Evolutionary conservation across 768 basidiomycete species (phyloP).

Genomic region (Termitomyces sp.): DNA sequence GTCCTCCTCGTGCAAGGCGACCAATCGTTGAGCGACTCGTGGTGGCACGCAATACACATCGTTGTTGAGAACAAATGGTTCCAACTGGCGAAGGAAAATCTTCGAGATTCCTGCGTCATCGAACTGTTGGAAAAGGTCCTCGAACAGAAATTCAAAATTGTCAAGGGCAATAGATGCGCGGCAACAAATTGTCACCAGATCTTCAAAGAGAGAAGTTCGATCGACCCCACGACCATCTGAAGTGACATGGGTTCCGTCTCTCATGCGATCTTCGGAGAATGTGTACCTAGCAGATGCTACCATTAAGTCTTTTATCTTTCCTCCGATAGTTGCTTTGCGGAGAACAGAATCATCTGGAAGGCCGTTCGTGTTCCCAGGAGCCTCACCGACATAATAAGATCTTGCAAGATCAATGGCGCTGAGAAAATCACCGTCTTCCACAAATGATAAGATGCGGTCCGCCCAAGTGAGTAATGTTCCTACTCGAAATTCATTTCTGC

Average conservation of each 20-base stretch:
- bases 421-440: constrained; percentile 84
- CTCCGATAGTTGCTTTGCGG: constrained; percentile 60
- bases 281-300: constrained; percentile 81
- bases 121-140: constrained; percentile 89
- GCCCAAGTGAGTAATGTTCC: constrained; percentile 94
- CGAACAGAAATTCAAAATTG: constrained; percentile 85
- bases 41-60: constrained; percentile 77
- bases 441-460: constrained; percentile 79
- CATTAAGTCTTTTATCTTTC: constrained; percentile 79
- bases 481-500: constrained; percentile 60
- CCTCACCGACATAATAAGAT: constrained; percentile 73
- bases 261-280: constrained; percentile 94
- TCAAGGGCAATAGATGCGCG: constrained; percentile 76
- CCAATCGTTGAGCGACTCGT: constrained; percentile 78
- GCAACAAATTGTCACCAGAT: constrained; percentile 70
- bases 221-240: constrained; percentile 89
- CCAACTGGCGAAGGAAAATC: constrained; percentile 80
- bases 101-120: constrained; percentile 75
- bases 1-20: constrained; percentile 70
- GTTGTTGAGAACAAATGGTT: constrained; percentile 74
- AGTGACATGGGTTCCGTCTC: constrained; percentile 77
- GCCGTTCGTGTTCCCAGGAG: constrained; percentile 81
- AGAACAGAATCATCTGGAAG: constrained; percentile 64
- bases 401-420: constrained; percentile 83
- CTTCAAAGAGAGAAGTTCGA: constrained; percentile 84